Base-by-base conservation (phyloP, 2,329 filamentous ascomycete species). In the Colletotrichum camelliae region DNA sequence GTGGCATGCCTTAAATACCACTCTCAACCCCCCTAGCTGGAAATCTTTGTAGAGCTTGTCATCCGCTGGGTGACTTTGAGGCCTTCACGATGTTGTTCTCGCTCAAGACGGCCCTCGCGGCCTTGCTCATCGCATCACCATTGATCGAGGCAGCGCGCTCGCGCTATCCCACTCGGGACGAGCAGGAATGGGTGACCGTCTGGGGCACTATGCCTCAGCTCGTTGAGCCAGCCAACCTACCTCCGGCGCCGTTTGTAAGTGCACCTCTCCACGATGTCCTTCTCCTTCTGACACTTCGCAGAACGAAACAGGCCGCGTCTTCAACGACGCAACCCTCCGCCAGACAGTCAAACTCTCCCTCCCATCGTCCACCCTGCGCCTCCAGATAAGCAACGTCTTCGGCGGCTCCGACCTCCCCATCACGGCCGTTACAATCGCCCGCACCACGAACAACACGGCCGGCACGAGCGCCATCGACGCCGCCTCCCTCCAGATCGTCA, bases 151-250 rank as follows among this genome's bases (percentile, higher is more conserved):
- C 43, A 24, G 43, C 74, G 7, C 70, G 66, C 31, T 67, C 66
- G 37, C 60, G 67, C 18, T 70, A 39, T 31, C 65, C 74, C 12
- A 37, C 64, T 24, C 70, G 74, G 13, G 77, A 77, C n/a, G 77
- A 79, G 55, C 78, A 86, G 62, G 88, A 90, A 77, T 93, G 92
- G 91, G 87, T 93, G 16, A 88, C 90, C 77, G 89, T 90, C 15
- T 93, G 91, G 91, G 88, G 89, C 0, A 83, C 89, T 3, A 93
- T 93, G 91, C 91, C 91, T 1, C 91, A 93, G 80, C 83, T 92
- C 72, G 90, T 89, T 3, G 92, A 93, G 82, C 88, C 88, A 3
- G 84, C 83, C 8, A 93, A 93, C 78, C 82, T 93, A 4, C 91
- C 91, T 18, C 87, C 88, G 2, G 79, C 86, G 5, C 89, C 90